phyloP scores from a whole-genome alignment of 768 basidiomycete genomes.

The Mycena vulgaris region DNA sequence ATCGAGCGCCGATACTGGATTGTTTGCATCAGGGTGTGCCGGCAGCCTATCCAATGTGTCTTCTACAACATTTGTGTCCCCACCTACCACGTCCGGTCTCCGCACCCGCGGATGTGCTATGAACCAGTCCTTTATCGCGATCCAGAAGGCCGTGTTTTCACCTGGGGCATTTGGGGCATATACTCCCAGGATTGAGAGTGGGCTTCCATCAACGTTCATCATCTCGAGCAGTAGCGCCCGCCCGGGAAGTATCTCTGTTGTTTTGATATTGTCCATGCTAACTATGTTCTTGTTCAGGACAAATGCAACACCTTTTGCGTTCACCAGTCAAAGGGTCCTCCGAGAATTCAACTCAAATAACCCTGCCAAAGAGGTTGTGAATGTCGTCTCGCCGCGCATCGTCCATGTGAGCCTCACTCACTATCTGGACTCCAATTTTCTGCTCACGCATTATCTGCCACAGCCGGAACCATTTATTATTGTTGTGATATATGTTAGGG shows the following conservation, averaged over 20 bases:
- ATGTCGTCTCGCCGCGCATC: not conserved
- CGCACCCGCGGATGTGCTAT: not conserved
- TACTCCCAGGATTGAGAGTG: constrained; percentile 9
- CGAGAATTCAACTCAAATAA: not conserved
- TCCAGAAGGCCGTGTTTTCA: constrained; percentile 7
- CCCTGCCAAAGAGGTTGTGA: not conserved
- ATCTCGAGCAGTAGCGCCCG: not conserved
- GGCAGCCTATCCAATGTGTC: not conserved
- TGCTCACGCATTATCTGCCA: too few relatives aligned
- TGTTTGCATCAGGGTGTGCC: not conserved
- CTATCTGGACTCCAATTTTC: too few relatives aligned
- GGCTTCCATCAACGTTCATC: not conserved
- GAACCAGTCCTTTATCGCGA: not conserved
- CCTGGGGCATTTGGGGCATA: not conserved
- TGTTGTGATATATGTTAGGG: too few relatives aligned
- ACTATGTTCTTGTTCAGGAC: not conserved
- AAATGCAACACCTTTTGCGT: not conserved
- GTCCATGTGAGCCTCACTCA: too few relatives aligned
- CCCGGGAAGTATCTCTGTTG: not conserved
- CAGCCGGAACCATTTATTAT: too few relatives aligned
- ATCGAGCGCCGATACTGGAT: not conserved
- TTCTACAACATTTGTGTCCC: constrained; percentile 8
- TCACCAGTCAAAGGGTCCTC: not conserved
- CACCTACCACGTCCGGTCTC: not conserved
- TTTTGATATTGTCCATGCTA: not conserved